These are phyloP conservation scores for Litchi chinensis DNA, from an alignment of 345 rosid genomes.

Conservation along the genomic window DNA sequence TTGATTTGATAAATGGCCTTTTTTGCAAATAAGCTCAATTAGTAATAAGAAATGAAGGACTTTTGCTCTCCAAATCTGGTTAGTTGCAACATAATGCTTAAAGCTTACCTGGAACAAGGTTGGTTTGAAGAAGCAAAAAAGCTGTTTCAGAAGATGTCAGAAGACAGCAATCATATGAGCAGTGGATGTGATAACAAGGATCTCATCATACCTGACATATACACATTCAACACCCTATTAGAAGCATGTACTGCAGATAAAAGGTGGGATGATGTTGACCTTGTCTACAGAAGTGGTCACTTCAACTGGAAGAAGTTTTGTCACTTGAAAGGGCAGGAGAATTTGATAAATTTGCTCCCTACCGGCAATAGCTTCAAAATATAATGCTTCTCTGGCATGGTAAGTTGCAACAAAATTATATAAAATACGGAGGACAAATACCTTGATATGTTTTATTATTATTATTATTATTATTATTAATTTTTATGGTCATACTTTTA, in stretches of 20 bases:
- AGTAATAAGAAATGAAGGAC: constrained; percentile 76
- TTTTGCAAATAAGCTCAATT: too few relatives aligned
- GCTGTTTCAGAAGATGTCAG: constrained; percentile 64
- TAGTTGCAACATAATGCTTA: constrained; percentile 80
- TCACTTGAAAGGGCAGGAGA: constrained; percentile 92
- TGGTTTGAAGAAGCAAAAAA: constrained; percentile 73
- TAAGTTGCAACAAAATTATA: constrained; percentile 31
- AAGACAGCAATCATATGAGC: constrained; percentile 47
- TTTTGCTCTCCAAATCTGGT: constrained; percentile 86
- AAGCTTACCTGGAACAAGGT: constrained; percentile 69
- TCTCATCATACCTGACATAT: constrained; percentile 67
- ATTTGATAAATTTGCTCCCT: constrained; percentile 75
- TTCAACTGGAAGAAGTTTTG: constrained; percentile 91
- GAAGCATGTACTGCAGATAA: constrained; percentile 58
- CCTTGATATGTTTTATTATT: background rate
- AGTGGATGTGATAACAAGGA: constrained; percentile 45
- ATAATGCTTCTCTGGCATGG: constrained; percentile 98
- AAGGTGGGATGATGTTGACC: constrained; percentile 80
- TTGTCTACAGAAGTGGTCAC: constrained; percentile 84
- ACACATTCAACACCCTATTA: constrained; percentile 76
- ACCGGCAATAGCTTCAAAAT: constrained; percentile 65
- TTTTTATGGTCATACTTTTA: background rate
- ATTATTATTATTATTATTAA: background rate
- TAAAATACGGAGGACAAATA: background rate
- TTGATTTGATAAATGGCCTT: too few relatives aligned